A percentile compares a stretch with the other conserved stretches of the same genome.
Evolutionary conservation across 1,284 basidiomycete genomes (phyloP).

Genomic region (Violaceomyces palustris): DNA sequence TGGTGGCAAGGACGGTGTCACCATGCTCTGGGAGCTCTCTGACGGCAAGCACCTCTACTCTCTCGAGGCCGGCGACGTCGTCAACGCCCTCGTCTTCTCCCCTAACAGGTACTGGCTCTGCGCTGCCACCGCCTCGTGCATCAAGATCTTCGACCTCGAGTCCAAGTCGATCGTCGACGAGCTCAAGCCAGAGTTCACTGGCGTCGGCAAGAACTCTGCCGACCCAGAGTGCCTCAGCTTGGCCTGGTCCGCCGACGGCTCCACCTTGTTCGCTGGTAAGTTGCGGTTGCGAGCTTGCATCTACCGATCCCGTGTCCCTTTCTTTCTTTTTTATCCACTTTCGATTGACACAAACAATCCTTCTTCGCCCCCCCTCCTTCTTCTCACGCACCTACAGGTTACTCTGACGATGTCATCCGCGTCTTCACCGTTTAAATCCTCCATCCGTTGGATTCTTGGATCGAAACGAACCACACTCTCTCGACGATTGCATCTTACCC

Average conservation of each 20-base stretch:
- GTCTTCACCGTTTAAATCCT: conserved; percentile 55
- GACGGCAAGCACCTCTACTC: conserved; percentile 99
- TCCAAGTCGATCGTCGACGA: conserved; percentile 93
- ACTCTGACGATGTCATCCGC: conserved; percentile 54
- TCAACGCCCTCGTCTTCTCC: conserved; percentile 99
- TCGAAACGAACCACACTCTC: background rate
- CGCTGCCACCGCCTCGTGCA: conserved; percentile 92
- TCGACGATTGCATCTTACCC: too few species aligned
- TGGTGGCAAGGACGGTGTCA: conserved; percentile 93
- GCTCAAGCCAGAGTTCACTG: conserved; percentile 64
- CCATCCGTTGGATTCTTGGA: too few species aligned
- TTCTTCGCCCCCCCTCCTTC: too few species aligned
- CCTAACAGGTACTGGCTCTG: conserved; percentile 93
- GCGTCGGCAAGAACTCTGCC: conserved; percentile 67
- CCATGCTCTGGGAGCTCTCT: conserved; percentile 99
- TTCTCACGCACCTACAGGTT: conserved; percentile 74
- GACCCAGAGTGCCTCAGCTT: conserved; percentile 96
- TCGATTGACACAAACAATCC: too few species aligned
- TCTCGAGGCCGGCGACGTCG: conserved; percentile 94
- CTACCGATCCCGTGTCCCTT: too few species aligned
- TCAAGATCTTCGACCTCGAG: conserved; percentile 66
- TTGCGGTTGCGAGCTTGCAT: too few species aligned
- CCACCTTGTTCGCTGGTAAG: conserved; percentile 84
- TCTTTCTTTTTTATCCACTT: too few species aligned
- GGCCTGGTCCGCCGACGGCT: conserved; percentile 96